Base-by-base conservation (phyloP, 305 asterid genomes). In the Plantago lanceolata region DNA sequence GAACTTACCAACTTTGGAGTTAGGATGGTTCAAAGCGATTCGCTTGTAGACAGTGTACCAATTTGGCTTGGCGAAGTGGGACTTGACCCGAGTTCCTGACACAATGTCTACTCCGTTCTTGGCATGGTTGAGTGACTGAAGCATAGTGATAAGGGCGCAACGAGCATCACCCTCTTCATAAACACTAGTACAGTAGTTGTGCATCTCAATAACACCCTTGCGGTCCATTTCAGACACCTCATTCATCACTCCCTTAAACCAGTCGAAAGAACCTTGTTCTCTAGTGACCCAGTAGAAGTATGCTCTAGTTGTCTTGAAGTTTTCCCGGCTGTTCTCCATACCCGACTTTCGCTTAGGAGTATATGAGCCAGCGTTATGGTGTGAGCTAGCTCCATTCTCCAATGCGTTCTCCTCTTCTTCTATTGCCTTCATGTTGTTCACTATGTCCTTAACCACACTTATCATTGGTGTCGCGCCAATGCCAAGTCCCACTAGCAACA, bases 211-310 rank as follows among this genome's bases (percentile, higher is more conserved):
- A 8, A 79, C 83, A 12, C 87, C 90, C 75, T 84, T 71, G 40
- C 71, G 83, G 71, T 84, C 90, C 68, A 74, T 76, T 44, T 83
- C 89, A 24, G 86, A 86, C 13, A 83, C 79, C 69, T 83, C 89
- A 62, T 83, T 76, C 89, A 83, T 80, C 45, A 83, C 86, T 0
- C 89, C 84, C 66, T 81, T 81, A 52, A 83, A 83, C 89, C 89
- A 83, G 55, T 81, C 89, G 61, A 83, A 83, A 3, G 89, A 83
- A 1, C 86, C 89, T 65, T 81, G 85, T 49, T 83, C 89, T 61
- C 86, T 78, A 4, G 89, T 83, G n/a, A 83, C 87, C 90, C 90
- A 84, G 59, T 84, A 84, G 57, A 84, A 84, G 73, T 84, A 81
- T 57, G 90, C 87, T 24, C 80, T 79, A 1, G 85, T 81, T n/a